Evolutionary conservation across 192 early-diverging fungal species (phyloP), one percentile per base, ranked within the genome.

Genomic region (Coemansia sp.): DNA sequence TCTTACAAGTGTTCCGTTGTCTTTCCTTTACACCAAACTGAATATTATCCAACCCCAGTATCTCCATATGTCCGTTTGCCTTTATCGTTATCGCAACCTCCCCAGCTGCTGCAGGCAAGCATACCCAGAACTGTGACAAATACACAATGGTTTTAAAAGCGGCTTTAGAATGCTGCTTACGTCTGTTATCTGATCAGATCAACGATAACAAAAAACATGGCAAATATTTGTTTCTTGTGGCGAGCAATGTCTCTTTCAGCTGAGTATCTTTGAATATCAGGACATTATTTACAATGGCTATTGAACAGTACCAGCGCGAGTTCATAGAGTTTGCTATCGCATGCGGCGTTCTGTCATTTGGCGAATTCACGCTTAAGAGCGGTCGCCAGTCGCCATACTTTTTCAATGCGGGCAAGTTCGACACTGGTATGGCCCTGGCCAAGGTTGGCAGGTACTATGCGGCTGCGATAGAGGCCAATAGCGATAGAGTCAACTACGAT

Each of bases 321-420:
- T 99, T 98, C 75, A 90, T 99, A 75, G 84, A 88, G 54, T 95
- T 98, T 79, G 91, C 90, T 48, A 87, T 99, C 63, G 74, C 78
- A 31, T 87, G 94, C 62, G 75, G 85, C 47, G 95, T 96, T 34
- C 82, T 99, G 22, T 87, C 86, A 40, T 97, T 99, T 83, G 97
- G 97, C 58, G 73, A 86, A 58, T 99, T 95, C 77, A 91, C 84
- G 31, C 86, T 98, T 53, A 99, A 99, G 82, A 93, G 91, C 55
- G 97, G 97, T 36, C 89, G 97, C 53, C 81, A 84, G n/a, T 94
- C 91, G 41, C 97, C 97, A 11, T 99, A 97, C 86, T 99, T 99
- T 72, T 96, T 98, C 82, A 98, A 99, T 72, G 90, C 94, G 20
- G 97, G 97, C 68, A 84, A 91, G 67, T 99, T 99, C 82, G 91